Conservation (phyloP, 192 early-diverging fungal genomes). For the Coemansia sp. region DNA sequence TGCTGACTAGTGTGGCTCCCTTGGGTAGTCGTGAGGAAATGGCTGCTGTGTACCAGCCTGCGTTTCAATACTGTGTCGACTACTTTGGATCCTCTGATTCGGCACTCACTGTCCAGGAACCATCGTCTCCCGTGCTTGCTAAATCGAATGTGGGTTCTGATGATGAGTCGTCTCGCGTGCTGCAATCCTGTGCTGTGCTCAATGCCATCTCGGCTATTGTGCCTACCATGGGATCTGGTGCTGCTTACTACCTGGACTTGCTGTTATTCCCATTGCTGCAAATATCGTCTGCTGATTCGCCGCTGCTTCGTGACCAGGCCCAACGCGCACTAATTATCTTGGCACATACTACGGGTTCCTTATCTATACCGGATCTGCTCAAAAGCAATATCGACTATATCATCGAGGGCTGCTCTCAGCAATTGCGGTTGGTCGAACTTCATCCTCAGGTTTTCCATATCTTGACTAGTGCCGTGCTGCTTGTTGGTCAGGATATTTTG, state of each 20-base stretch:
- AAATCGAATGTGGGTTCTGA: neutral
- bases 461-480: slow-evolving; percentile 21
- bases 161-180: neutral
- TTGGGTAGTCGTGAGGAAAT: neutral
- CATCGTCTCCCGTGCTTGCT: neutral
- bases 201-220: slow-evolving; percentile 18
- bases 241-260: slow-evolving; percentile 35
- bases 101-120: neutral
- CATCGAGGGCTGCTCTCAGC: slow-evolving; percentile 40
- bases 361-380: slow-evolving; percentile 25
- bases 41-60: slow-evolving; percentile 8
- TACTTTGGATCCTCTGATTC: neutral
- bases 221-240: slow-evolving; percentile 18
- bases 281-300: slow-evolving; percentile 5
- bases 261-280: slow-evolving; percentile 46
- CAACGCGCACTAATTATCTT: slow-evolving; percentile 13
- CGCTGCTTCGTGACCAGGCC: slow-evolving; percentile 26
- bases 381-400: slow-evolving; percentile 44
- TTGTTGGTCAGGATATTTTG: slow-evolving; percentile 31
- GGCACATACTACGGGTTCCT: slow-evolving; percentile 9
- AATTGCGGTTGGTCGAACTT: slow-evolving; percentile 33
- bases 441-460: slow-evolving; percentile 32
- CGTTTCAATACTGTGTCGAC: slow-evolving; percentile 32
- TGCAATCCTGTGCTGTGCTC: slow-evolving; percentile 25
- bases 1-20: slow-evolving; percentile 14